Evolutionary conservation across 1,284 basidiomycete species (phyloP), one percentile per base, ranked within the genome.

Genomic region (Sparassis latifolia): DNA sequence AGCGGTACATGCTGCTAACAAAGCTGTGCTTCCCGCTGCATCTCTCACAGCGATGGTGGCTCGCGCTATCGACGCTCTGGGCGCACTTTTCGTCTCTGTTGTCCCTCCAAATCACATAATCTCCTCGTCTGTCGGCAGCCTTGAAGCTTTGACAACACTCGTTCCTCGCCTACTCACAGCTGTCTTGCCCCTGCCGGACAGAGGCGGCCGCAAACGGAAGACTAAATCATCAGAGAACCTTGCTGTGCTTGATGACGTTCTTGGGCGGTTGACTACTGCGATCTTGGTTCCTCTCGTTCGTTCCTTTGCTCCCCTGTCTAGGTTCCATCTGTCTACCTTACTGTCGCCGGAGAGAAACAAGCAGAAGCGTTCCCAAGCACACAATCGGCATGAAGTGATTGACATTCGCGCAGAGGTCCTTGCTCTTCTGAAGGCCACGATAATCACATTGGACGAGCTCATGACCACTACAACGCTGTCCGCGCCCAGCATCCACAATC

Each of bases 221-320:
- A 35, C 10, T 20, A 52, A n/a, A 6, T 10, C 6, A 29, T 28
- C 41, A 10, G 42, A 12, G 37, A 33, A 31, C 32, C 7, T 30
- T 9, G 5, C 20, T 33, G 49, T 52, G 2, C 41, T 53, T 1
- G 56, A 58, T 42, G 54, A 53, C 28, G n/a, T 67, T 27, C 52
- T 67, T 1, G 61, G 61, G 20, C 45, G 31, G 1, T 37, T 66
- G 12, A 47, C 59, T 5, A 55, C 53, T 3, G 30, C 43, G 27
- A 46, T 66, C 10, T 61, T 69, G 7, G 48, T 56, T 3, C 66
- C 66, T 4, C 48, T 56, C 4, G 51, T 65, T 5, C 61, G 52
- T 4, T 55, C 60, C 7, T 58, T 66, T 47, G 47, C 40, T 6
- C 55, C 56, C 10, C 56, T 58, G 32, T 64, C 62, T 30, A 52